Evolutionary conservation across 257 asterid genomes (phyloP).

Genomic region (Ilex asprella): DNA sequence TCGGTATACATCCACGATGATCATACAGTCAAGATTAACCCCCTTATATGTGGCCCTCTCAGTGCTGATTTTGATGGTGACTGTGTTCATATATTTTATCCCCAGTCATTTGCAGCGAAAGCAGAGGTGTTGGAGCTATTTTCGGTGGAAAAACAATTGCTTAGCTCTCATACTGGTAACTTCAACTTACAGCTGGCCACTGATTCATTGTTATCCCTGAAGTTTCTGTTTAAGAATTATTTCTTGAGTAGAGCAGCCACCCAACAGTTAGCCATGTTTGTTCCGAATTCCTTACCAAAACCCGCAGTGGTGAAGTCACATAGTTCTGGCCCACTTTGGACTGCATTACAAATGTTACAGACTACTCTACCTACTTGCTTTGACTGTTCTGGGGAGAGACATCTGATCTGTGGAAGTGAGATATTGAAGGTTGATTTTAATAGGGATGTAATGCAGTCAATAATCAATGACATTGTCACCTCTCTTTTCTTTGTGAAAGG

Average conservation of each 20-base stretch:
- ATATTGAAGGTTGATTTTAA: constrained; percentile 41
- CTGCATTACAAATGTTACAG: constrained; percentile 71
- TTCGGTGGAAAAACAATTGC: constrained; percentile 86
- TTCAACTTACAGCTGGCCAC: constrained; percentile 81
- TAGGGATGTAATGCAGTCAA: constrained; percentile 55
- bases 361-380: constrained; percentile 58
- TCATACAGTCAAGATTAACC: constrained; percentile 92
- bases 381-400: constrained; percentile 70
- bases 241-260: constrained; percentile 45
- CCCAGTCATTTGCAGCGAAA: constrained; percentile 91
- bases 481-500: constrained; percentile 81
- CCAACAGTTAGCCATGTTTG: constrained; percentile 84
- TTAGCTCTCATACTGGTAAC: constrained; percentile 97
- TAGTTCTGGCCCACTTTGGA: constrained; percentile 68
- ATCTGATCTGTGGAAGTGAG: constrained; percentile 45
- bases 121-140: constrained; percentile 94
- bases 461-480: constrained; percentile 60
- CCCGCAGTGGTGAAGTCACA: constrained; percentile 55
- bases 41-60: constrained; percentile 87
- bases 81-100: constrained; percentile 85
- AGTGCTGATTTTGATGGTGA: constrained; percentile 98
- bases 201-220: constrained; percentile 75
- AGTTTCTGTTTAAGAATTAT: constrained; percentile 44
- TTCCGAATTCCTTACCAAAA: constrained; percentile 35
- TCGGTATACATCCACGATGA: constrained; percentile 79